Evolutionary conservation across 2,329 filamentous ascomycete species (phyloP).

Genomic region (Rutstroemia sp.): DNA sequence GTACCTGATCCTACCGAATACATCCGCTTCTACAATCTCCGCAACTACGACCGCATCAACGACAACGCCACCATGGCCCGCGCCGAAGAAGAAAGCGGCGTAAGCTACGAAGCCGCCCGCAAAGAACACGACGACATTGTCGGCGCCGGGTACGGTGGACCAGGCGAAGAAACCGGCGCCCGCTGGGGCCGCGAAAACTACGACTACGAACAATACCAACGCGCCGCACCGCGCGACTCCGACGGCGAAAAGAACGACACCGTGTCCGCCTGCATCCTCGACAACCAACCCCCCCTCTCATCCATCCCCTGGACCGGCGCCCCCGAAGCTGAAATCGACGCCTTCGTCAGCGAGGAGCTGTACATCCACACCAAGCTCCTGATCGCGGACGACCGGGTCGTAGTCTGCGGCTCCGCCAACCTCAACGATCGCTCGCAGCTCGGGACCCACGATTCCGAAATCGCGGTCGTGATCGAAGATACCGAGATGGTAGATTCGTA

Average conservation of each 20-base stretch:
- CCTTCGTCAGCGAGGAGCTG: constrained; percentile 55
- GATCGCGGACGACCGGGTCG: constrained; percentile 74
- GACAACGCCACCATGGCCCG: constrained; percentile 52
- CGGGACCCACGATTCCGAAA: constrained; percentile 78
- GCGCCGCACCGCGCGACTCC: constrained; percentile 50
- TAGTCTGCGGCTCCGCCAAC: constrained; percentile 68
- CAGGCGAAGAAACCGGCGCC: constrained; percentile 32
- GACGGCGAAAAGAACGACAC: constrained; percentile 61
- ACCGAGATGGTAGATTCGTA: constrained; percentile 57
- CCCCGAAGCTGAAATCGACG: constrained; percentile 48
- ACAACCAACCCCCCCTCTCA: constrained; percentile 57
- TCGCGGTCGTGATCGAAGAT: constrained; percentile 84
- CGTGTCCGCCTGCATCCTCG: constrained; percentile 78
- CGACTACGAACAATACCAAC: constrained; percentile 54
- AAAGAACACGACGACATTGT: constrained; percentile 54
- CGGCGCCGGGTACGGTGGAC: constrained; percentile 36
- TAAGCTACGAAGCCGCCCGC: constrained; percentile 60
- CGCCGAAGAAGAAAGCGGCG: constrained; percentile 55
- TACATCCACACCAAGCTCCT: constrained; percentile 63
- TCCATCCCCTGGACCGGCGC: constrained; percentile 47
- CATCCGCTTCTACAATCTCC: constrained; percentile 78
- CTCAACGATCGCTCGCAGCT: constrained; percentile 65
- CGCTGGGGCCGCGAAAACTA: constrained; percentile 28
- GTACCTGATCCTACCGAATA: constrained; percentile 62
- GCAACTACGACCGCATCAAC: constrained; percentile 81